Evolutionary conservation across 306 rosid genomes (phyloP), one percentile per base, ranked within the genome.

Genomic region (Psophocarpus tetragonolobus): DNA sequence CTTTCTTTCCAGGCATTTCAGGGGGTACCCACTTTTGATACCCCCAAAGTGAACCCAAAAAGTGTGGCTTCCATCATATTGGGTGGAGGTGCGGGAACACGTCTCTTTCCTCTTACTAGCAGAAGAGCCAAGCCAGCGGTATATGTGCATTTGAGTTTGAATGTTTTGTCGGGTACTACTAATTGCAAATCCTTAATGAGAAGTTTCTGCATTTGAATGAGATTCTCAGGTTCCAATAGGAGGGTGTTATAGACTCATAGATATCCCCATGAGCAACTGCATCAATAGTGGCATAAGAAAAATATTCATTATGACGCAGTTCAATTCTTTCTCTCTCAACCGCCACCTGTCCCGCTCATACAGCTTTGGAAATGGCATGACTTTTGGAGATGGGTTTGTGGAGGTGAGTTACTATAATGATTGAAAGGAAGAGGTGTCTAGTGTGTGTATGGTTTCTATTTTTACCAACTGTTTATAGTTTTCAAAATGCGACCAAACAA

Each of bases 11-110:
- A 91, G 97, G 73, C 78, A 56, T 81, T 85, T 17, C 81, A 86
- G 50, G 80, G 84, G 48, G 78, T 63, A 72, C 88, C 89, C 21
- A 1, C 44, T 18, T 82, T 86, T 77, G 91, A 89, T 58, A 48
- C 77, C 62, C 86, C 87, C 15, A 47, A 20, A 78, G 96, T 89
- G 36, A 94, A 94, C 76, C 96, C 98, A 4, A 91, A 84, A 27
- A 87, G 85, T 47, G 91, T 94, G 8, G 98, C 97, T 87, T 90
- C 98, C 0, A 89, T 94, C 76, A 89, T 94, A 20, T 79, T 94
- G 85, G 97, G 97, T 38, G 97, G 98, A 48, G 98, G 98, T 75
- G 98, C 94, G 64, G 98, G 98, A 60, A 94, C 97, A 84, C 96
- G 96, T 65, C 80, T 94, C 30, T 90, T 86, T 87, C 98, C 97